Base-by-base conservation (phyloP, 208 protist genomes). In the Crithidia thermophila region DNA sequence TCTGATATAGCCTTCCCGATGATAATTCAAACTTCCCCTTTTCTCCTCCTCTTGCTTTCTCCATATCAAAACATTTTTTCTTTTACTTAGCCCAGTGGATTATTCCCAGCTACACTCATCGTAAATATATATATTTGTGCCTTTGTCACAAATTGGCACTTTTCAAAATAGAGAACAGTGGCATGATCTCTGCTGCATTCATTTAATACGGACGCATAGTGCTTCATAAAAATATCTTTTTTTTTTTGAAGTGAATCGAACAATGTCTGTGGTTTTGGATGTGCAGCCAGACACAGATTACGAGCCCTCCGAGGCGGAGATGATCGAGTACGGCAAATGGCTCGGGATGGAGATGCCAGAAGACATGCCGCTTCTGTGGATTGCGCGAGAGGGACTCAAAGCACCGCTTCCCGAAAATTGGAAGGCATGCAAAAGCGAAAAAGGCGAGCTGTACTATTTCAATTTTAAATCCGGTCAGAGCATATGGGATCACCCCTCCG, bases 391-490 rank as follows among this genome's bases (percentile, higher is more conserved):
- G 52, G 97, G 94, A 14, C 79, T 98, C 34, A 98, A 97, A 57
- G 96, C 94, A 8, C 94, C 95, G 16, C 81, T 98, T 20, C 97
- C 97, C 0, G 90, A 97, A 10, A 55, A 93, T 66, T 98, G 97
- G 96, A 98, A 95, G 64, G 93, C 95, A 1, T 98, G 94, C 77
- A 87, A 96, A 52, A 94, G 94, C 42, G 79, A 94, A 42, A 91
- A 96, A 37, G 93, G 94, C 16, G 91, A 98, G 39, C 66, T 98
- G 11, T 99, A 98, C 71, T 99, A 98, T 67, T 99, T 98, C 77
- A 98, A 99, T 78, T 97, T 98, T 64, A 87, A 84, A 50, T 96
- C 90, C 0, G 93, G 91, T 37, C 68, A 97, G 45, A 95, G 84
- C 43, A 96, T 91, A 56, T 99, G 97, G 97, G 95, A 98, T 55